phyloP scores from a whole-genome alignment of 306 rosid genomes.

The Quercus berberidifolia region DNA sequence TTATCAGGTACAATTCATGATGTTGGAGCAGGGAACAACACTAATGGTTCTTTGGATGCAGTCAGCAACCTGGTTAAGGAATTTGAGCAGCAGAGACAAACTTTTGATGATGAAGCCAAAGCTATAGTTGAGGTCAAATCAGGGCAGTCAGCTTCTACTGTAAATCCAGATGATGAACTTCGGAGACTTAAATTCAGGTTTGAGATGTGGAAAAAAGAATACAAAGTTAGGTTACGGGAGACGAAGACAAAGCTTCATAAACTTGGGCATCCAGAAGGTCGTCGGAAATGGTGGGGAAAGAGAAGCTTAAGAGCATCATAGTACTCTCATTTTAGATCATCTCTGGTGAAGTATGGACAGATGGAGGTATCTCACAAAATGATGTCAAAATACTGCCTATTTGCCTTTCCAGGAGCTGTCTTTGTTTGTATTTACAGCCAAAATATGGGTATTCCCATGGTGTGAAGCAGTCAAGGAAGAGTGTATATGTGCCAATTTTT shows the following conservation, averaged over 20 bases:
- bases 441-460: conserved; percentile 6
- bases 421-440: conserved; percentile 21
- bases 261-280: conserved; percentile 45
- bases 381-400: conserved; percentile 17
- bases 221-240: conserved; percentile 61
- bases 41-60: conserved; percentile 45
- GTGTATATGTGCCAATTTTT: conserved; percentile 50
- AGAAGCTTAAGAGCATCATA: conserved; percentile 45
- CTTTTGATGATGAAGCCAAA: conserved; percentile 68
- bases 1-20: conserved; percentile 37
- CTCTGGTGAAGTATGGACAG: conserved; percentile 14
- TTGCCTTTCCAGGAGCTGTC: conserved; percentile 24
- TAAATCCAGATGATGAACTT: conserved; percentile 54
- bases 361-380: conserved; percentile 22
- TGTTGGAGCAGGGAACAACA: conserved; percentile 42
- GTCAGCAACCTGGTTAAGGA: conserved; percentile 64
- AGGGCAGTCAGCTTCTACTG: conserved; percentile 29
- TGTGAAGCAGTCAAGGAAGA: conserved; percentile 30
- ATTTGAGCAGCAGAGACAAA: conserved; percentile 64
- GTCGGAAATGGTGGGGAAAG: conserved; percentile 87
- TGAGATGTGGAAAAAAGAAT: conserved; percentile 88
- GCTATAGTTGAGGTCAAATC: conserved; percentile 51
- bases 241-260: conserved; percentile 55
- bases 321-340: conserved; percentile 7
- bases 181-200: conserved; percentile 60